phyloP scores from a whole-genome alignment of 2,329 filamentous ascomycete genomes.

The Talaromyces funiculosus region DNA sequence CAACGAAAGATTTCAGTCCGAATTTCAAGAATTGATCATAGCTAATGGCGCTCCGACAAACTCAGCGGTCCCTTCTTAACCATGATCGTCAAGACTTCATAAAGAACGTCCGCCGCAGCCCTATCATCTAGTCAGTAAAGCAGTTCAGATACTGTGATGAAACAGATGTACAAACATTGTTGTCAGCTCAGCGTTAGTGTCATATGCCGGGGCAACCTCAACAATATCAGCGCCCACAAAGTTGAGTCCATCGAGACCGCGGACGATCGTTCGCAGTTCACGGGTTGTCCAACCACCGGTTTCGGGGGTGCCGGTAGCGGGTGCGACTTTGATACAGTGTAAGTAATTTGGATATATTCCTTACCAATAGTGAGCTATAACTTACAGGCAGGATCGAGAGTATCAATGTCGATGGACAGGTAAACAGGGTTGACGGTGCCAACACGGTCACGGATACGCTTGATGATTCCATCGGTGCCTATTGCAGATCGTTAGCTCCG shows the following conservation, averaged over 20 bases:
- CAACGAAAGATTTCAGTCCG: neutral
- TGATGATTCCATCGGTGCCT: constrained; percentile 66
- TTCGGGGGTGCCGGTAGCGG: constrained; percentile 55
- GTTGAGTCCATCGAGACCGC: constrained; percentile 53
- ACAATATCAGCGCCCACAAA: constrained; percentile 58
- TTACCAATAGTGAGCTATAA: too few species aligned
- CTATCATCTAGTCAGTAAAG: constrained; percentile 15
- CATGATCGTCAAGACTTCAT: constrained; percentile 77
- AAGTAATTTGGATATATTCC: neutral
- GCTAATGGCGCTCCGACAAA: neutral
- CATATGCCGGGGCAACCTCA: constrained; percentile 58
- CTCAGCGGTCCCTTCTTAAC: constrained; percentile 68
- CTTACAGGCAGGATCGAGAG: constrained; percentile 71
- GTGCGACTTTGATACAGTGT: constrained; percentile 26
- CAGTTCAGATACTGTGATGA: neutral
- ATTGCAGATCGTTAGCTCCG: neutral
- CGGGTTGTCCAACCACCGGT: constrained; percentile 58
- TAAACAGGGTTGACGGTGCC: constrained; percentile 68
- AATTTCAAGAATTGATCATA: neutral
- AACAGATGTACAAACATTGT: constrained; percentile 32
- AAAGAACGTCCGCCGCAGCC: constrained; percentile 56
- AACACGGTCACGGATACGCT: constrained; percentile 69
- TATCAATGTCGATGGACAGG: constrained; percentile 80
- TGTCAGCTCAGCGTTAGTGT: constrained; percentile 56
- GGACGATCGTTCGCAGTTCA: constrained; percentile 54